Evolutionary conservation across 1,284 basidiomycete genomes (phyloP).

Genomic region (Tilletia indica): DNA sequence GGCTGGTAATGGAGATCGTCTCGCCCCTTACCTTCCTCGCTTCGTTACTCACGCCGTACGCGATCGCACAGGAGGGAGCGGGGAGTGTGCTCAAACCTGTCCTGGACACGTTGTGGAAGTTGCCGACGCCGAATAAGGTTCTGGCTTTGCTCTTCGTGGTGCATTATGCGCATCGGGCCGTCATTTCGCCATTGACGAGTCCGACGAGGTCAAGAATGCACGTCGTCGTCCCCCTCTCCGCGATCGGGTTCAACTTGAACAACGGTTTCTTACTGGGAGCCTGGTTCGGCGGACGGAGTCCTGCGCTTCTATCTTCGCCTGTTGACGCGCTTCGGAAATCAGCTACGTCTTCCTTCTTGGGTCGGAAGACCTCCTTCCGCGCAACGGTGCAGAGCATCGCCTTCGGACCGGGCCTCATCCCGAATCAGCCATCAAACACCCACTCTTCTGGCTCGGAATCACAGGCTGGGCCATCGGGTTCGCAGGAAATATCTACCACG

Average conservation of each 20-base stretch:
- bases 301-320: conserved; percentile 30
- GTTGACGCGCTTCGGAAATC: not conserved
- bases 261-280: conserved; percentile 73
- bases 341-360: not conserved
- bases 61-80: not conserved
- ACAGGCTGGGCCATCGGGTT: conserved; percentile 71
- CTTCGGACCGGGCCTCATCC: conserved; percentile 42
- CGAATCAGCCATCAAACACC: conserved; percentile 30
- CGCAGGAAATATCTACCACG: conserved; percentile 77
- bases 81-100: conserved; percentile 45
- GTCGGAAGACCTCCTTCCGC: conserved; percentile 11
- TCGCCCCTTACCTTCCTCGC: conserved; percentile 60
- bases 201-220: conserved; percentile 77
- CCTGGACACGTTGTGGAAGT: conserved; percentile 45
- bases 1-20: conserved; percentile 78
- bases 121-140: conserved; percentile 61
- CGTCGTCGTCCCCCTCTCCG: conserved; percentile 66
- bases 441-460: conserved; percentile 67
- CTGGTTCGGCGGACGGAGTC: conserved; percentile 57
- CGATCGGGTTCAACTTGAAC: conserved; percentile 68
- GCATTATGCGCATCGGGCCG: conserved; percentile 80
- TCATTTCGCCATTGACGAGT: conserved; percentile 77
- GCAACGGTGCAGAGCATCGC: conserved; percentile 35
- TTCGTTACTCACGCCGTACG: conserved; percentile 23
- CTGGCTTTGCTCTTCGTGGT: conserved; percentile 67